Conservation (phyloP, 2,329 filamentous ascomycete genomes). For the Hypoxylon sp. region DNA sequence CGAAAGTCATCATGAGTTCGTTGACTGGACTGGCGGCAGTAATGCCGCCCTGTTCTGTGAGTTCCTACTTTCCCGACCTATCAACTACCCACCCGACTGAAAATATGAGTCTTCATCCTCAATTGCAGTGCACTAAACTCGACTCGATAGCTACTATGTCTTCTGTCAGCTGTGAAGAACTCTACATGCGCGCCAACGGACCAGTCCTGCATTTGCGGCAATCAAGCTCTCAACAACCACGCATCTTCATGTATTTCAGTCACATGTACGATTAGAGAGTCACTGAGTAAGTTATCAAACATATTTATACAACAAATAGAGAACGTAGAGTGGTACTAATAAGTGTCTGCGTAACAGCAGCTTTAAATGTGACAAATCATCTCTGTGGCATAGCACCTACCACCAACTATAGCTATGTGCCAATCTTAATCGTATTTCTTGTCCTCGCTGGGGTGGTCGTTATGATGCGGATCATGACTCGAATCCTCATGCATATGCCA, state of each 20-base stretch:
- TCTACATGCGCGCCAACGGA: constrained; percentile 7
- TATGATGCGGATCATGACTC: constrained; percentile 1
- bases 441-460: constrained; percentile 5
- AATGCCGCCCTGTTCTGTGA: not conserved
- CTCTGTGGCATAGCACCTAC: constrained; percentile 10
- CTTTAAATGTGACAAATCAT: constrained; percentile 5
- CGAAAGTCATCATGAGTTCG: not conserved
- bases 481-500: constrained; percentile 1
- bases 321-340: not conserved
- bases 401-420: not conserved
- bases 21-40: not conserved
- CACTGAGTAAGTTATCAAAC: constrained; percentile 1
- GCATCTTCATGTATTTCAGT: not conserved
- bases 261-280: constrained; percentile 5
- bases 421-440: constrained; percentile 13
- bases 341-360: not conserved
- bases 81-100: too few relatives aligned
- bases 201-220: constrained; percentile 7
- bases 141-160: not conserved
- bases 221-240: constrained; percentile 1
- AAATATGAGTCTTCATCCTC: too few relatives aligned
- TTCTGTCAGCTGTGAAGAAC: constrained; percentile 5
- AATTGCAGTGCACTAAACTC: not conserved
- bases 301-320: not conserved
- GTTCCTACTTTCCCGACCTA: not conserved